phyloP scores from a whole-genome alignment of 78 protist genomes.

The Chrysochromulina parva region DNA sequence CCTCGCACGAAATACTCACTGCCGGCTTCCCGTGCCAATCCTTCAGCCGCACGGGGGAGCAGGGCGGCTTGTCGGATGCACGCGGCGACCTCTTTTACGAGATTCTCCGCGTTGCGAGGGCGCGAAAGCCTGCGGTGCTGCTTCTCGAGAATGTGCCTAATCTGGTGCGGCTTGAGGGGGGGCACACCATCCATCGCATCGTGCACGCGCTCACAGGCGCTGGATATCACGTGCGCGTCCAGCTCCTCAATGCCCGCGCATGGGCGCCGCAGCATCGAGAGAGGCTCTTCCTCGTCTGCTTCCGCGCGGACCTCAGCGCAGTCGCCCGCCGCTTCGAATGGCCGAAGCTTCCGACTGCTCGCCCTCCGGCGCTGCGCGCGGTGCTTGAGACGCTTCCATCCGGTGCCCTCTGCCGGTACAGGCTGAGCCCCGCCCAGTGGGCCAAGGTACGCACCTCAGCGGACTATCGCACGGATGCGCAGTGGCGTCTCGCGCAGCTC shows the following conservation, averaged over 20 bases:
- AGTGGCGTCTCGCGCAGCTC: background rate
- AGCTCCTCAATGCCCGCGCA: background rate
- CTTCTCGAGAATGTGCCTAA: conserved; percentile 2
- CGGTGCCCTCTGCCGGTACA: background rate
- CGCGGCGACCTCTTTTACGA: conserved; percentile 20
- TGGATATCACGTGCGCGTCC: background rate
- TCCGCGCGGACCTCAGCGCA: background rate
- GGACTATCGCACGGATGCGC: too few relatives aligned
- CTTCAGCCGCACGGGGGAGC: background rate
- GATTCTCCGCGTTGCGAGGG: background rate
- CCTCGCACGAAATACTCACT: conserved; percentile 14
- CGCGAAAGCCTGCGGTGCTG: background rate
- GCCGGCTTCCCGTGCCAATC: conserved; percentile 49
- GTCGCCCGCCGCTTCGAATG: background rate
- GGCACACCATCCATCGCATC: background rate
- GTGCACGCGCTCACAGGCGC: background rate
- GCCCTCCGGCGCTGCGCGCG: background rate
- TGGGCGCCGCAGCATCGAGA: conserved; percentile 11
- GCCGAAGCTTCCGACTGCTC: background rate
- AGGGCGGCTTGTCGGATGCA: background rate
- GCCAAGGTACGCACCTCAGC: background rate
- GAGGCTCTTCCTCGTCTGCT: background rate
- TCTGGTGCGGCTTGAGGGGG: background rate
- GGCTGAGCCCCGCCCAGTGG: background rate
- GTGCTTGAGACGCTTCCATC: background rate